These are phyloP conservation scores for Malus hybrid DNA, from an alignment of 331 rosid species.

Conservation along the genomic window DNA sequence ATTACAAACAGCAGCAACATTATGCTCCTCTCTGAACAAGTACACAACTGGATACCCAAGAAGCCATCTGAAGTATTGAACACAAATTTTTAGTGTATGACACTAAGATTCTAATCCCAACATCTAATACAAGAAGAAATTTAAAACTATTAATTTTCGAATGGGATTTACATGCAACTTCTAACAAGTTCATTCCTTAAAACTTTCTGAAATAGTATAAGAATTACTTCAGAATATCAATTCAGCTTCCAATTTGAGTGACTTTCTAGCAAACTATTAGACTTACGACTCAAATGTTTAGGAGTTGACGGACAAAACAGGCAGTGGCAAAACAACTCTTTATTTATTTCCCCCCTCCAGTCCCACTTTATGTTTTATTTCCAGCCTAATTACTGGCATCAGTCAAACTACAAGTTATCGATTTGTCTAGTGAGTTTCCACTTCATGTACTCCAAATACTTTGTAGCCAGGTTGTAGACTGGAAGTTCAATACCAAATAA, in stretches of 20 bases:
- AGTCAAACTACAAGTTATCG: background rate
- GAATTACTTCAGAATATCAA: too few species aligned
- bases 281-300: background rate
- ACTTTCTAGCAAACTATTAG: background rate
- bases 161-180: too few species aligned
- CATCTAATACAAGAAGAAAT: background rate
- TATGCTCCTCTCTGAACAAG: conserved; percentile 61
- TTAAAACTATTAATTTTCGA: too few species aligned
- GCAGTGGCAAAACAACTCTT: background rate
- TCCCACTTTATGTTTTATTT: background rate
- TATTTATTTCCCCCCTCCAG: background rate
- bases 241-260: background rate
- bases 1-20: conserved; percentile 56
- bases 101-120: background rate
- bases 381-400: background rate
- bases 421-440: background rate
- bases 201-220: too few species aligned
- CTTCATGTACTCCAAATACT: background rate
- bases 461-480: background rate
- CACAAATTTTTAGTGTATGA: background rate
- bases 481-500: background rate
- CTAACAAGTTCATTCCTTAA: too few species aligned
- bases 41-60: conserved; percentile 87
- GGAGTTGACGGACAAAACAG: background rate
- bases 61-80: conserved; percentile 66